A percentile compares a stretch with the other conserved stretches of the same genome.
phyloP scores from a whole-genome alignment of 805 yeast genomes.

The Wickerhamiella alocasiicola region DNA sequence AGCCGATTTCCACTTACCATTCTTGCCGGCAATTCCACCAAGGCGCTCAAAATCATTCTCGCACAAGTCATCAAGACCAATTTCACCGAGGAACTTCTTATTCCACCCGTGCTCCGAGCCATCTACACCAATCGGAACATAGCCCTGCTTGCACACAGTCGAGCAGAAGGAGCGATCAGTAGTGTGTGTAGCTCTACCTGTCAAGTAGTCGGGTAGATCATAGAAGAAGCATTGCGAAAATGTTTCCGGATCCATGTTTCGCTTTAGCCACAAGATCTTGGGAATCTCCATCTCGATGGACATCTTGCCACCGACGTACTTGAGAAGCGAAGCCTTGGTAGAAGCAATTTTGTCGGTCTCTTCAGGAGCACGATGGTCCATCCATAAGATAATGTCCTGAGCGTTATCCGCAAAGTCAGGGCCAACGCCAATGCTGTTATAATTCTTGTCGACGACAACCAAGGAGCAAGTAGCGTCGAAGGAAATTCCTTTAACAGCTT shows the following conservation, averaged over 20 bases:
- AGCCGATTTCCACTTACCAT: constrained; percentile 68
- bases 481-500: constrained; percentile 70
- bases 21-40: constrained; percentile 70
- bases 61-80: constrained; percentile 66
- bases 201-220: constrained; percentile 83
- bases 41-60: constrained; percentile 64
- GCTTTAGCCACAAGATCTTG: constrained; percentile 90
- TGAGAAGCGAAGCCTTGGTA: constrained; percentile 64
- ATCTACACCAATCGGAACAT: constrained; percentile 85
- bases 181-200: constrained; percentile 78
- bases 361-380: constrained; percentile 88
- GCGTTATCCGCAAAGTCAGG: constrained; percentile 64
- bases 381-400: constrained; percentile 89
- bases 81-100: constrained; percentile 49
- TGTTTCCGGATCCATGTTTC: constrained; percentile 52
- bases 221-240: constrained; percentile 64
- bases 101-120: constrained; percentile 85
- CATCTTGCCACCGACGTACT: constrained; percentile 95
- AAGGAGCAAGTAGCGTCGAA: constrained; percentile 97
- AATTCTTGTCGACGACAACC: constrained; percentile 62
- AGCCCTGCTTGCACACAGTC: constrained; percentile 90
- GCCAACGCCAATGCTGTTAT: constrained; percentile 76
- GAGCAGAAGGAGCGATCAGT: constrained; percentile 85
- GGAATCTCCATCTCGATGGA: constrained; percentile 98
- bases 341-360: constrained; percentile 76